Evolutionary conservation across 148 eudicot species (phyloP).

Genomic region (Spergularia bocconei): DNA sequence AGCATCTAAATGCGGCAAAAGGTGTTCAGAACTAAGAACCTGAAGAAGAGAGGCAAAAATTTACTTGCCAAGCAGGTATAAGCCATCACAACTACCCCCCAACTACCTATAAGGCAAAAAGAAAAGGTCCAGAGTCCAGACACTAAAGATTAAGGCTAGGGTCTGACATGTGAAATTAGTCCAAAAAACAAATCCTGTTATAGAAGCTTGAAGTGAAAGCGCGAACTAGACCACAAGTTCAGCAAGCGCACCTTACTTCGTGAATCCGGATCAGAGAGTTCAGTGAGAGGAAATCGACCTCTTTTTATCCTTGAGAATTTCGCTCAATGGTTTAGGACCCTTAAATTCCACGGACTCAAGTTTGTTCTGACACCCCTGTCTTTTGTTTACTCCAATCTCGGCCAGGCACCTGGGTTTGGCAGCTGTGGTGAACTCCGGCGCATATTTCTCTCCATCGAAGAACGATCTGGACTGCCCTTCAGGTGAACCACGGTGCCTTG

Average conservation of each 20-base stretch:
- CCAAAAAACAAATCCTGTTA: constrained; percentile 1
- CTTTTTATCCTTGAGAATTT: constrained; percentile 36
- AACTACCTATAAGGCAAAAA: background rate
- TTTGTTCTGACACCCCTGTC: constrained; percentile 1
- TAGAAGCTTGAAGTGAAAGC: constrained; percentile 8
- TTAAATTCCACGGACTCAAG: constrained; percentile 24
- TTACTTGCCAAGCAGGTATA: constrained; percentile 1
- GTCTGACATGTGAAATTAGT: background rate
- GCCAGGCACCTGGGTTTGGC: constrained; percentile 47
- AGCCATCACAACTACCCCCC: constrained; percentile 15
- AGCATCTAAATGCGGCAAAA: background rate
- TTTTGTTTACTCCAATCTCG: constrained; percentile 32
- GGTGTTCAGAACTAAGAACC: constrained; percentile 11
- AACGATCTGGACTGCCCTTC: constrained; percentile 29
- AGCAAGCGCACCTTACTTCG: constrained; percentile 1
- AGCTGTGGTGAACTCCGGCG: constrained; percentile 30
- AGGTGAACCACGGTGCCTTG: constrained; percentile 21
- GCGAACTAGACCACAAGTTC: background rate
- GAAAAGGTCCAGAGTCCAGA: background rate
- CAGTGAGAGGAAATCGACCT: constrained; percentile 10
- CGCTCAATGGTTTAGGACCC: constrained; percentile 38
- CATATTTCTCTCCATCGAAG: constrained; percentile 28
- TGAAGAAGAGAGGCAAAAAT: background rate
- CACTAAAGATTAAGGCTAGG: constrained; percentile 1
- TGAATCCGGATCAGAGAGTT: background rate